These are phyloP conservation scores for Hemileia vastatrix DNA, from an alignment of 1,284 basidiomycete species.

Conservation along the genomic window DNA sequence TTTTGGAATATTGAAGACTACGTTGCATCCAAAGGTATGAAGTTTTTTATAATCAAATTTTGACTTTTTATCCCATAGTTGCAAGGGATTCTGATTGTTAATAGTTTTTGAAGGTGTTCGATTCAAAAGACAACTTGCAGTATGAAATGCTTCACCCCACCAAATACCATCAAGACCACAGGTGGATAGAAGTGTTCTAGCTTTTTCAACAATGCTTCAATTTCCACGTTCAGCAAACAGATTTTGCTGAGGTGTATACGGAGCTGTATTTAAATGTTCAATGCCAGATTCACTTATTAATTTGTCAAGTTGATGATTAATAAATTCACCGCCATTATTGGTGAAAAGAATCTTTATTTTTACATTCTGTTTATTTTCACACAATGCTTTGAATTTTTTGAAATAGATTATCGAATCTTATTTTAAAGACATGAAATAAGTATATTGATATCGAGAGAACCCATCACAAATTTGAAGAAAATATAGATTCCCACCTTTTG, in stretches of 20 bases:
- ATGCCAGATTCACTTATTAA: not conserved
- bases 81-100: not conserved
- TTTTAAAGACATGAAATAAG: conserved; percentile 1
- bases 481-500: not conserved
- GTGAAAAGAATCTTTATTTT: not conserved
- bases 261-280: not conserved
- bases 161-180: not conserved
- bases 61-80: not conserved
- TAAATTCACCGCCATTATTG: conserved; percentile 8
- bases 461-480: conserved; percentile 7
- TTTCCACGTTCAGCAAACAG: not conserved
- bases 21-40: conserved; percentile 2
- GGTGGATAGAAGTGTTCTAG: not conserved
- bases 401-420: not conserved
- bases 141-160: conserved; percentile 8
- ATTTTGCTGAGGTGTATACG: conserved; percentile 10
- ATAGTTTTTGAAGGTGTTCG: not conserved
- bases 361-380: not conserved
- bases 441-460: not conserved
- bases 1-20: too few relatives aligned
- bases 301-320: not conserved
- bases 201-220: not conserved
- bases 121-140: not conserved
- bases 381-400: not conserved
- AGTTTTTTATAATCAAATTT: not conserved